Percentiles rank a stretch among this genome's conserved stretches.
Conservation (phyloP, 805 yeast species). For the Starmerella khaoyaiensis region DNA sequence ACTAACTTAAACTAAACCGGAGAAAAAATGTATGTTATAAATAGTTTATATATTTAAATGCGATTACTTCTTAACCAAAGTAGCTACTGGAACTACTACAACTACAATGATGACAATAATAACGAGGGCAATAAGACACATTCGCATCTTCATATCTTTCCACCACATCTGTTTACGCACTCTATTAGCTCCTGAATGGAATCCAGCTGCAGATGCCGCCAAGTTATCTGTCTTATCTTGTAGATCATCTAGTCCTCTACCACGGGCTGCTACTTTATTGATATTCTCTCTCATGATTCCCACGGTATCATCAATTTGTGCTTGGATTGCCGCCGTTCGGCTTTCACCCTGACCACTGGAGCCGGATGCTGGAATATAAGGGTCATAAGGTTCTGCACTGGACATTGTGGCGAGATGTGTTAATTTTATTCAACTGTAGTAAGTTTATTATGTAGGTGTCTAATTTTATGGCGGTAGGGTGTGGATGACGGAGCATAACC, state of each 20-base stretch:
- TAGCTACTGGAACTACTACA: slow-evolving; percentile 82
- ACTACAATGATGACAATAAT: slow-evolving; percentile 72
- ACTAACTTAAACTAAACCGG: too few relatives aligned
- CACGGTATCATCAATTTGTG: slow-evolving; percentile 91
- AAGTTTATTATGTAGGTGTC: neutral
- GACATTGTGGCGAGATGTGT: slow-evolving; percentile 36
- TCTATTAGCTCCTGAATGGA: slow-evolving; percentile 91
- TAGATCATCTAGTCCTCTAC: slow-evolving; percentile 81
- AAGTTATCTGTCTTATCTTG: slow-evolving; percentile 88
- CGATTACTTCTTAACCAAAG: slow-evolving; percentile 43
- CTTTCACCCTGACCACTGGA: slow-evolving; percentile 14
- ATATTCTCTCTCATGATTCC: slow-evolving; percentile 96
- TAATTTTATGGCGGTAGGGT: too few relatives aligned
- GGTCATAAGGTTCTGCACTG: slow-evolving; percentile 73
- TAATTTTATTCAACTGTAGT: neutral
- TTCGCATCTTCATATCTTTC: slow-evolving; percentile 92
- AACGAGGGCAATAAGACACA: slow-evolving; percentile 70
- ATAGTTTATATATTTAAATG: neutral
- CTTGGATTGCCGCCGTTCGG: slow-evolving; percentile 72
- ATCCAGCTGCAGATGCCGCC: slow-evolving; percentile 85
- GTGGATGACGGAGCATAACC: too few relatives aligned
- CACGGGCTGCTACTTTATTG: slow-evolving; percentile 88
- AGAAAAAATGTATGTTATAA: slow-evolving; percentile 2
- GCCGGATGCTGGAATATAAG: slow-evolving; percentile 48
- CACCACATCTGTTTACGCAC: slow-evolving; percentile 99